A percentile compares a stretch with the other conserved stretches of the same genome.
phyloP scores from a whole-genome alignment of 2,329 filamentous ascomycete genomes.

The Falciphora oryzae region DNA sequence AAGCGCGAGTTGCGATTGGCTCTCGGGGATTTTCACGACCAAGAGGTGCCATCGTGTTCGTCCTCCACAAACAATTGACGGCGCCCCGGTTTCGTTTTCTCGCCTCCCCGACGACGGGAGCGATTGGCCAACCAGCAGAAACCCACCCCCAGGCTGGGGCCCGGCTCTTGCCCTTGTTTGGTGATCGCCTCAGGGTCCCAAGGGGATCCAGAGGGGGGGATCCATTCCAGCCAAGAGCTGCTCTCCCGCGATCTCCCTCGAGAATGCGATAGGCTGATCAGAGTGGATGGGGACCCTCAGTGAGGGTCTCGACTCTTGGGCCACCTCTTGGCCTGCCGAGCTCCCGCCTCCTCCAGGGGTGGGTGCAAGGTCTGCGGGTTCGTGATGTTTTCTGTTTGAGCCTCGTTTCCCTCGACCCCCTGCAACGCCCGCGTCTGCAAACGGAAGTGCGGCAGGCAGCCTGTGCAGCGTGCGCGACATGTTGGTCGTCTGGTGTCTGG shows the following conservation, averaged over 20 bases:
- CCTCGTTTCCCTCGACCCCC: background rate
- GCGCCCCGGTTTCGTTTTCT: too few species aligned
- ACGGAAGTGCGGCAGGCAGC: background rate
- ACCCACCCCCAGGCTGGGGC: too few species aligned
- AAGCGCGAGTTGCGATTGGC: background rate
- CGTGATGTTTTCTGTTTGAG: background rate
- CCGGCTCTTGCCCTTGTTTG: background rate
- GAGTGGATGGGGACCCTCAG: background rate
- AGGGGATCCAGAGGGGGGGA: too few species aligned
- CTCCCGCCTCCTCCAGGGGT: background rate
- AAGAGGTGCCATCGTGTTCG: background rate
- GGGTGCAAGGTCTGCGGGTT: background rate
- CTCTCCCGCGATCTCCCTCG: background rate
- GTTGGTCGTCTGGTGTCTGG: background rate
- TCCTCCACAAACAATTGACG: background rate
- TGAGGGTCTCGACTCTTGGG: background rate
- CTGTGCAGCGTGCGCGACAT: background rate
- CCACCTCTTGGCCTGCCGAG: background rate
- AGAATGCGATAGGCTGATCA: background rate
- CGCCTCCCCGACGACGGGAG: too few species aligned
- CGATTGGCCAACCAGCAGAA: too few species aligned
- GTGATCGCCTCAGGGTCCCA: background rate
- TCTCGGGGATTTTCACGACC: background rate
- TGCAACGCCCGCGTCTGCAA: background rate
- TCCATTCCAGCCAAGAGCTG: too few species aligned